phyloP scores from a whole-genome alignment of 2,329 filamentous ascomycete genomes.

The Periconia macrospinosa region DNA sequence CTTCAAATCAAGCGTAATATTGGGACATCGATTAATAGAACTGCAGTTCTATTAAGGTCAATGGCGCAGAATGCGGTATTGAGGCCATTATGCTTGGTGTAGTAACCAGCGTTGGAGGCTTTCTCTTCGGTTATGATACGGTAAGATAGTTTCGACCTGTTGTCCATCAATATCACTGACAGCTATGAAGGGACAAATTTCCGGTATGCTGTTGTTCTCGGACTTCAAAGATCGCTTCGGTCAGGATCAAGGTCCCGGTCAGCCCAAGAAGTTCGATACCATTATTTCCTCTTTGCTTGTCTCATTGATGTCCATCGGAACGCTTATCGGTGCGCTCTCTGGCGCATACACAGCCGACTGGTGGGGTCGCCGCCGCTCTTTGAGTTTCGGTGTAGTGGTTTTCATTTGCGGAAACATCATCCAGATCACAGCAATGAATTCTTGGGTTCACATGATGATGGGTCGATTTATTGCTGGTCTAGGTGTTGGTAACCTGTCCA shows the following conservation, averaged over 20 bases:
- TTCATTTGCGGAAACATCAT: constrained; percentile 48
- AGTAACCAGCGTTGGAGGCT: constrained; percentile 61
- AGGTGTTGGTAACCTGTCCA: constrained; percentile 49
- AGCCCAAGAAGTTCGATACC: constrained; percentile 43
- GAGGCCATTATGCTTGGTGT: constrained; percentile 57
- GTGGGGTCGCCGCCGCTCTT: constrained; percentile 50
- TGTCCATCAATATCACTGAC: constrained; percentile 1
- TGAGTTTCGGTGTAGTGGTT: constrained; percentile 52
- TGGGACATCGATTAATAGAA: constrained; percentile 7
- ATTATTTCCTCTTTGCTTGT: constrained; percentile 49
- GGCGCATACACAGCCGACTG: constrained; percentile 57
- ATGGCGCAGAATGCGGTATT: constrained; percentile 35
- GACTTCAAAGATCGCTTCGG: constrained; percentile 63
- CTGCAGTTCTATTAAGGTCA: constrained; percentile 27
- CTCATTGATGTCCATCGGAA: constrained; percentile 42
- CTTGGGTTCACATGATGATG: constrained; percentile 54
- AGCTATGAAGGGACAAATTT: constrained; percentile 31
- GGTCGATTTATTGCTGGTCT: constrained; percentile 48
- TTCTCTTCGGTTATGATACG: constrained; percentile 66
- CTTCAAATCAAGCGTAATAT: not conserved
- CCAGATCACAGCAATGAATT: constrained; percentile 44
- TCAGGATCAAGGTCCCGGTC: constrained; percentile 40
- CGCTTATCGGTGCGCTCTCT: constrained; percentile 45
- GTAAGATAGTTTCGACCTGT: constrained; percentile 26
- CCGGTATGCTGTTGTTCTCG: constrained; percentile 43